Evolutionary conservation across 176 grass and related monocot genomes (phyloP).

Genomic region (Saccharum officinarum): DNA sequence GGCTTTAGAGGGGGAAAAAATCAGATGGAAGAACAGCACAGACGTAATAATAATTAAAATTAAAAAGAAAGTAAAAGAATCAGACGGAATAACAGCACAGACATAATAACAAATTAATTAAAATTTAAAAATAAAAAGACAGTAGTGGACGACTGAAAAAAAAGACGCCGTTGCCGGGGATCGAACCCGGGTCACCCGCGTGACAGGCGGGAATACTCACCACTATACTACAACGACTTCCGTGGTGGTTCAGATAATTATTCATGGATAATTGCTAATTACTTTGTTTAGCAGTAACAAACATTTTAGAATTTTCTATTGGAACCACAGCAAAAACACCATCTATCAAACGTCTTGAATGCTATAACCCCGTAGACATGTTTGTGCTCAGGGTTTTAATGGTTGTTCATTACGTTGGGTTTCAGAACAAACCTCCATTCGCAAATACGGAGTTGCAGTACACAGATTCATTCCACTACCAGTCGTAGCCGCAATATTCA

Average conservation of each 20-base stretch:
- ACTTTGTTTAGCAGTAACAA: too few species aligned
- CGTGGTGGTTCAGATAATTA: too few species aligned
- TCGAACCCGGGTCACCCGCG: slow-evolving; percentile 85
- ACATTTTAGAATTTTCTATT: too few species aligned
- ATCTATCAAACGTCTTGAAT: neutral
- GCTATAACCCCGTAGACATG: neutral
- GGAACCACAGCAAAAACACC: neutral
- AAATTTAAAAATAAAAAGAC: too few species aligned
- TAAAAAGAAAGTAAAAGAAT: neutral
- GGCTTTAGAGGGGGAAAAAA: neutral
- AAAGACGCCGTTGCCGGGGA: slow-evolving; percentile 75
- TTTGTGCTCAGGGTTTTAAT: neutral
- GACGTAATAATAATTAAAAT: too few species aligned
- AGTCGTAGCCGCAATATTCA: neutral
- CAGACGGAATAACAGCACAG: too few species aligned
- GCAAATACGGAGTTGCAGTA: neutral
- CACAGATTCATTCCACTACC: neutral
- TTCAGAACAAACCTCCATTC: neutral
- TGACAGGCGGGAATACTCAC: slow-evolving; percentile 97
- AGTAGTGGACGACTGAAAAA: too few species aligned
- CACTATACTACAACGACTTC: slow-evolving; percentile 93
- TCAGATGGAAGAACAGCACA: too few species aligned
- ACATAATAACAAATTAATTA: too few species aligned
- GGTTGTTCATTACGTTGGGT: neutral
- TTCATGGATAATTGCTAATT: too few species aligned